Evolutionary conservation across 768 basidiomycete genomes (phyloP).

Genomic region (Hortiboletus campestris): DNA sequence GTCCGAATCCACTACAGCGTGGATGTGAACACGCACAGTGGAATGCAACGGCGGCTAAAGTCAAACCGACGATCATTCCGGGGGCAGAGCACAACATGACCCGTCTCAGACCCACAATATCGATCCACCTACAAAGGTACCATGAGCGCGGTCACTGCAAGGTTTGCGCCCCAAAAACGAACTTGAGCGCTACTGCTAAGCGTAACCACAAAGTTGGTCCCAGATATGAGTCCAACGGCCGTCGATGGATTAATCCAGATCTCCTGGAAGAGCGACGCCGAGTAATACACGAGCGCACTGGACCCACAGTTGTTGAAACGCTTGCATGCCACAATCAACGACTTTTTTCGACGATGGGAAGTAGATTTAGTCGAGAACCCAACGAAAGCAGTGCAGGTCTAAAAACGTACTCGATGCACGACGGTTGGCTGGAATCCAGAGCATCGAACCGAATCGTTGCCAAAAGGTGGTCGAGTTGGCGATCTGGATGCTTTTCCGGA

Average conservation of each 20-base stretch:
- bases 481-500: conserved; percentile 61
- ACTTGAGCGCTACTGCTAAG: conserved; percentile 63
- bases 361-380: background rate
- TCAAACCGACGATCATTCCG: conserved; percentile 67
- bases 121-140: conserved; percentile 42
- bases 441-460: conserved; percentile 53
- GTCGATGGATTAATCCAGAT: conserved; percentile 84
- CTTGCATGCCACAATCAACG: conserved; percentile 77
- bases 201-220: conserved; percentile 78
- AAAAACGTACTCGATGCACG: conserved; percentile 60
- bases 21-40: conserved; percentile 33
- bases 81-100: conserved; percentile 73
- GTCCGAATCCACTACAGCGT: background rate
- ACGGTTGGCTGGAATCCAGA: conserved; percentile 57
- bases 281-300: conserved; percentile 76
- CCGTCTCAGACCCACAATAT: conserved; percentile 63
- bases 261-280: conserved; percentile 73
- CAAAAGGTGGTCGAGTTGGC: conserved; percentile 58
- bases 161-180: conserved; percentile 12
- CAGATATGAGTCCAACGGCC: conserved; percentile 75
- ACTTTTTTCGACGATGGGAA: conserved; percentile 37
- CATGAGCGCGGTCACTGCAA: background rate
- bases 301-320: conserved; percentile 80
- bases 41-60: conserved; percentile 64
- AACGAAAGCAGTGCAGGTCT: background rate